Conservation (phyloP, 73 alveolate species). For the Paramecium sexaurelia region DNA sequence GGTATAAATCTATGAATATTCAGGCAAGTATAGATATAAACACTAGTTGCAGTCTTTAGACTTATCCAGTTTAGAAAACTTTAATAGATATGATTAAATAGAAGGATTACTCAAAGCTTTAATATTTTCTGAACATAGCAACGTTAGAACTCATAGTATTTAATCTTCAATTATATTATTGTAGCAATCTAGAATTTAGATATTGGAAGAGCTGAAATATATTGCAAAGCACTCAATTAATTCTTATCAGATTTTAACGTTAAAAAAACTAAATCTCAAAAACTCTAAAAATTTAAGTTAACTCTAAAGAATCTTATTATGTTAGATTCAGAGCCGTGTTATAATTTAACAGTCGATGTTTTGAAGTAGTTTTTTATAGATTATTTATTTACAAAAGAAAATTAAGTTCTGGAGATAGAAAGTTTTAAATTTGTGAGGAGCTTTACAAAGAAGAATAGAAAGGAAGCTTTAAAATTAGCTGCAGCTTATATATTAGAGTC, state of each 20-base stretch:
- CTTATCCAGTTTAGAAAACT: constrained; percentile 18
- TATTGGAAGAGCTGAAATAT: constrained; percentile 9
- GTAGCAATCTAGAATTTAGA: constrained; percentile 14
- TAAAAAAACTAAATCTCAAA: not conserved
- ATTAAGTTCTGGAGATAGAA: not conserved
- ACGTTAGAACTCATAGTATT: constrained; percentile 1
- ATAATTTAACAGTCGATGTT: not conserved
- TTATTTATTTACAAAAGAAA: not conserved
- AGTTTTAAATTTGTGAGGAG: not conserved
- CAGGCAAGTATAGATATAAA: not conserved
- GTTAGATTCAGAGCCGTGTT: not conserved
- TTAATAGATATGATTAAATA: constrained; percentile 35
- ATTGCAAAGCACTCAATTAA: not conserved
- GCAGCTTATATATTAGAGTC: not conserved
- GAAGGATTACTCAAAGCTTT: not conserved
- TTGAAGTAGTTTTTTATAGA: not conserved
- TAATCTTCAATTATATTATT: not conserved
- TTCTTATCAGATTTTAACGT: not conserved
- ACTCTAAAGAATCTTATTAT: not conserved
- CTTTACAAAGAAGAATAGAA: not conserved
- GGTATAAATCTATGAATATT: not conserved
- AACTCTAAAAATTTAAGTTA: not conserved
- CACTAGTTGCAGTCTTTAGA: not conserved
- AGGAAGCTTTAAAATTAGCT: constrained; percentile 16
- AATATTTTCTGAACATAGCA: not conserved